Conservation (phyloP, 2,329 filamentous ascomycete genomes). For the Trichoderma brevicompactum region DNA sequence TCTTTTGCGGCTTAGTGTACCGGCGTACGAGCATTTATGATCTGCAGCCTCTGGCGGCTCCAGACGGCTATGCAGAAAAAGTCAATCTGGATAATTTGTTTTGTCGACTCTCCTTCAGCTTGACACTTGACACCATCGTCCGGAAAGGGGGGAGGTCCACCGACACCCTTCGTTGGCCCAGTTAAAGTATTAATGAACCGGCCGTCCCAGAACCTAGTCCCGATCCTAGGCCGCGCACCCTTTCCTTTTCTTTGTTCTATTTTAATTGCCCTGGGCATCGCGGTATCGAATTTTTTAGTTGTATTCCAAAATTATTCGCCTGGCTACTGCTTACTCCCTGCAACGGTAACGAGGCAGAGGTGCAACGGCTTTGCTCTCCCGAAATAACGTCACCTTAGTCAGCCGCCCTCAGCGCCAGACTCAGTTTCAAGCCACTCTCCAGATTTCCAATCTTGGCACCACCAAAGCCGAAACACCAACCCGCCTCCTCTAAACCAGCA, state of each 20-base stretch:
- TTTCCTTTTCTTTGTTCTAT: neutral
- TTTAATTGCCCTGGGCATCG: too few species aligned
- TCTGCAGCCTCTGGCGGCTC: neutral
- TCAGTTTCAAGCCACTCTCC: neutral
- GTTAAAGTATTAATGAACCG: constrained; percentile 10
- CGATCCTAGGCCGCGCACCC: neutral
- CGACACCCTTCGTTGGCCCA: neutral
- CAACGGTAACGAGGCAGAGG: too few species aligned
- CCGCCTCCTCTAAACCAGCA: neutral
- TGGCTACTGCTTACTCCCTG: neutral
- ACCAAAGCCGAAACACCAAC: neutral
- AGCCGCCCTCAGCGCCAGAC: neutral
- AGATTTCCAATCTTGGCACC: neutral
- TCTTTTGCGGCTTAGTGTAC: neutral
- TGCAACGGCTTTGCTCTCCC: too few species aligned
- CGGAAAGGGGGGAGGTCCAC: constrained; percentile 13
- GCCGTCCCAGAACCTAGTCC: neutral
- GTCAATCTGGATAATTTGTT: neutral
- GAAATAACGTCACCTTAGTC: constrained; percentile 5
- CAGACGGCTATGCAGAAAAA: neutral
- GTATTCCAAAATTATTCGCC: too few species aligned
- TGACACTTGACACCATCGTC: neutral
- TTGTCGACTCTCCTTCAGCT: neutral
- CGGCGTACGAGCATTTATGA: neutral
- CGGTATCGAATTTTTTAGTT: too few species aligned